Evolutionary conservation across 1,284 basidiomycete genomes (phyloP).

Genomic region (Boletus subluridellus): DNA sequence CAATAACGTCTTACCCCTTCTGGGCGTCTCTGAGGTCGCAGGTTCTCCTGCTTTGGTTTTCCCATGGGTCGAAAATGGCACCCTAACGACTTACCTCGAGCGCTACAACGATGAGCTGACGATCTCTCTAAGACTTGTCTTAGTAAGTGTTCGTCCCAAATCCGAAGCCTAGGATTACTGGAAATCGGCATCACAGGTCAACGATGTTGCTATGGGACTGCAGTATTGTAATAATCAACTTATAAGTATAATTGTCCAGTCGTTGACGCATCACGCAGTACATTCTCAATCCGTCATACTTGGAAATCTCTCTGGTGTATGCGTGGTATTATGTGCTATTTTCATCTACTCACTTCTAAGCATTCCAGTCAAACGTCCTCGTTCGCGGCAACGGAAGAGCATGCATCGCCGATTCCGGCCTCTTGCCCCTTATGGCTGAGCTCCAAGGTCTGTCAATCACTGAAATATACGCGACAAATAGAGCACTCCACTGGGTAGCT

Average conservation of each 20-base stretch:
- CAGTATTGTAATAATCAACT: neutral
- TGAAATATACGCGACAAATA: neutral
- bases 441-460: neutral
- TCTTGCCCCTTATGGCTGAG: slow-evolving; percentile 21
- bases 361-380: slow-evolving; percentile 23
- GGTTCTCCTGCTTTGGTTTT: slow-evolving; percentile 1
- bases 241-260: neutral
- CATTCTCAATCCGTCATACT: neutral
- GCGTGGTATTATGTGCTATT: neutral
- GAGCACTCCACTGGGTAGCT: neutral
- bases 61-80: slow-evolving; percentile 5
- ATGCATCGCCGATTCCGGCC: slow-evolving; percentile 29
- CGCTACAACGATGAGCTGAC: neutral
- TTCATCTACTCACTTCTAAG: neutral
- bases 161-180: neutral
- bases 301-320: neutral
- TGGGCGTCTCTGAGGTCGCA: neutral
- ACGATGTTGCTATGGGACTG: slow-evolving; percentile 6
- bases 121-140: neutral
- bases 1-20: slow-evolving; percentile 8
- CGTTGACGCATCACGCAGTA: neutral
- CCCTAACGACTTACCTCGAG: neutral
- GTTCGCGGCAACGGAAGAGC: slow-evolving; percentile 24
- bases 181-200: neutral
- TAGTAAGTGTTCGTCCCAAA: neutral